Base-by-base conservation (phyloP, 345 rosid genomes). In the Chamaenerion angustifolium region DNA sequence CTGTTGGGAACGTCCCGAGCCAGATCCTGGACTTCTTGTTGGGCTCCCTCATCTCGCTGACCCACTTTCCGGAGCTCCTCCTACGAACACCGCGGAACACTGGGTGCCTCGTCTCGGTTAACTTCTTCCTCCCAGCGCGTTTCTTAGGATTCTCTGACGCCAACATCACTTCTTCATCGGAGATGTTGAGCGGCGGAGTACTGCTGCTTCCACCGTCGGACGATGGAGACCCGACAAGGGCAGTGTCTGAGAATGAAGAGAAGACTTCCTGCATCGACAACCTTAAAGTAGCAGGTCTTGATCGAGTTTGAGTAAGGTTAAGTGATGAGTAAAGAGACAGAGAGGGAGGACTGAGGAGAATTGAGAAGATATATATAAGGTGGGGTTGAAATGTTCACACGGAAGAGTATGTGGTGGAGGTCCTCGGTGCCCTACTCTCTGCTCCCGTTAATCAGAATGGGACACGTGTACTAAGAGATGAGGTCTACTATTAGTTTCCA, bases 51-150 rank as follows among this genome's bases (percentile, higher is more conserved):
- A 90, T 78, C 57, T 90, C 95, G 37, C 86, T 81, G 1, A 86
- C 98, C 95, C 98, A 86, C 69, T 90, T 90, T 1, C 85, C 92
- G 0, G 86, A 73, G 43, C 73, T 67, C 68, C 94, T 75, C 63
- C 63, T 45, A 51, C 94, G 69, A 16, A 86, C 94, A 7, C 95
- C 95, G 0, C 88, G 69, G 68, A 70, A 90, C 56, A 90, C 76
- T 6, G 98, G 98, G 56, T 86, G 98, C 35, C 95, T 70, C 6
- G 88, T 86, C 77, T 83, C 98, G 48, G 73, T 57, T 43, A 86
- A 79, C 74, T 90, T 90, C 88, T 81, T 90, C 57, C 98, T 52
- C 11, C 95, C 95, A 0, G 83, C 88, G 15, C 72, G 66, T 74
- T 71, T 85, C 68, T 86, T 86, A 16, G 88, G 98, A 60, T 68